Conservation (phyloP, 78 protist genomes). For the Dictyostelium brefeldianum region DNA sequence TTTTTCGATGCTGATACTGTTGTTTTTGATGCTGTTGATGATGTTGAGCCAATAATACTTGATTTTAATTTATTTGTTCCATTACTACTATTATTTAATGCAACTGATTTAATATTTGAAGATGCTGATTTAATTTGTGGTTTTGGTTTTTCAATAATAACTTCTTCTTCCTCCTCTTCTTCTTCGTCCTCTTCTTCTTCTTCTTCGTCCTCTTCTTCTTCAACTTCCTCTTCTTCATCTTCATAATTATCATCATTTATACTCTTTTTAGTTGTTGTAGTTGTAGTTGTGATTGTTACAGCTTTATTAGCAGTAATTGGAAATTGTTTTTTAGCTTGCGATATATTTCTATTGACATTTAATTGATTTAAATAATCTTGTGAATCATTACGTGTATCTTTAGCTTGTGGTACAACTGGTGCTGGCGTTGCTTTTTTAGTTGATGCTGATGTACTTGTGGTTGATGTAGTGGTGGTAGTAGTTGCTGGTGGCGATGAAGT, state of each 20-base stretch:
- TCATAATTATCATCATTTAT: constrained; percentile 1
- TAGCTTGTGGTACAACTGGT: neutral
- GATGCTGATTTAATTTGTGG: neutral
- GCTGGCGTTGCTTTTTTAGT: neutral
- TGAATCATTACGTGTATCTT: neutral
- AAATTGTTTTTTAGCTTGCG: no score
- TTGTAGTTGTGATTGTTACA: neutral
- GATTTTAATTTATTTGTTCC: no score
- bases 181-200: neutral
- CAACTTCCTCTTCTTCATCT: neutral
- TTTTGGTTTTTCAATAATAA: neutral
- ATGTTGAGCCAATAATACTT: no score
- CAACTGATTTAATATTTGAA: neutral
- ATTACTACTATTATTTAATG: no score
- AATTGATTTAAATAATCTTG: neutral
- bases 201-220: neutral
- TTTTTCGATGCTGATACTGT: neutral
- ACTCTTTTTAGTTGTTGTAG: neutral
- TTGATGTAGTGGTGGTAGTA: neutral
- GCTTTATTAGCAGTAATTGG: neutral
- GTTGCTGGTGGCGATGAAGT: no score
- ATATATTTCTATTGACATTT: no score
- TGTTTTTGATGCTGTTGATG: neutral
- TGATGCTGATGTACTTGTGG: no score
- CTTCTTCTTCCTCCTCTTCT: neutral